Evolutionary conservation across 192 early-diverging fungal genomes (phyloP).

Genomic region (Linderina pennispora): DNA sequence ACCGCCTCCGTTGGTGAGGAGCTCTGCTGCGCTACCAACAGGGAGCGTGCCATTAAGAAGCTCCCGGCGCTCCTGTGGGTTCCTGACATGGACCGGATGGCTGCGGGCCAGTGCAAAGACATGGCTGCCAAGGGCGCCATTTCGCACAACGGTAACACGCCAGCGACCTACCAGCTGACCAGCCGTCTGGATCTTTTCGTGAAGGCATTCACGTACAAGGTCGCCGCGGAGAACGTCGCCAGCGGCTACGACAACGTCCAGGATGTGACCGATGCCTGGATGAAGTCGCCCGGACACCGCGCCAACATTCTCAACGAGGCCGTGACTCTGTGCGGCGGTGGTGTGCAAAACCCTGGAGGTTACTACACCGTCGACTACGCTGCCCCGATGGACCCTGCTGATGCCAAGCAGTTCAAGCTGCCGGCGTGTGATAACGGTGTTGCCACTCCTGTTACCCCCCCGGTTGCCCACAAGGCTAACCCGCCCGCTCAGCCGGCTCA

Average conservation of each 20-base stretch:
- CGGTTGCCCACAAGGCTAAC: background rate
- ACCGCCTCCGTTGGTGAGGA: slow-evolving; percentile 26
- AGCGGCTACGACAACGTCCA: slow-evolving; percentile 10
- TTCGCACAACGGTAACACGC: no score
- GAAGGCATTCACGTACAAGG: slow-evolving; percentile 13
- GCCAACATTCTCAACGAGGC: slow-evolving; percentile 42
- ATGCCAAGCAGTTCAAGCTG: slow-evolving; percentile 15
- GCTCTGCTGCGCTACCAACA: slow-evolving; percentile 43
- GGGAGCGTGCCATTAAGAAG: slow-evolving; percentile 7
- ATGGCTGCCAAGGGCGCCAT: no score
- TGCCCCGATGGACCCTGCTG: slow-evolving; percentile 15
- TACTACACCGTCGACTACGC: slow-evolving; percentile 37
- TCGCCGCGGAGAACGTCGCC: slow-evolving; percentile 42
- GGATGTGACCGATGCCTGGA: slow-evolving; percentile 31
- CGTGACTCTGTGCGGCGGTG: slow-evolving; percentile 47
- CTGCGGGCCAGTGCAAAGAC: no score
- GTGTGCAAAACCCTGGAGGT: slow-evolving; percentile 12
- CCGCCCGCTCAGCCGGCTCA: background rate
- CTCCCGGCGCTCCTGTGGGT: slow-evolving; percentile 23
- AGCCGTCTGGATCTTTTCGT: slow-evolving; percentile 12
- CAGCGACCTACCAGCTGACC: slow-evolving; percentile 5
- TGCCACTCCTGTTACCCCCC: slow-evolving; percentile 1
- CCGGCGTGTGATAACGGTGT: slow-evolving; percentile 18
- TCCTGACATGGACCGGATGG: slow-evolving; percentile 13
- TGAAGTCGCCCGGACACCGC: slow-evolving; percentile 40